Base-by-base conservation (phyloP, 306 rosid genomes). In the Fragaria nilgerrensis region DNA sequence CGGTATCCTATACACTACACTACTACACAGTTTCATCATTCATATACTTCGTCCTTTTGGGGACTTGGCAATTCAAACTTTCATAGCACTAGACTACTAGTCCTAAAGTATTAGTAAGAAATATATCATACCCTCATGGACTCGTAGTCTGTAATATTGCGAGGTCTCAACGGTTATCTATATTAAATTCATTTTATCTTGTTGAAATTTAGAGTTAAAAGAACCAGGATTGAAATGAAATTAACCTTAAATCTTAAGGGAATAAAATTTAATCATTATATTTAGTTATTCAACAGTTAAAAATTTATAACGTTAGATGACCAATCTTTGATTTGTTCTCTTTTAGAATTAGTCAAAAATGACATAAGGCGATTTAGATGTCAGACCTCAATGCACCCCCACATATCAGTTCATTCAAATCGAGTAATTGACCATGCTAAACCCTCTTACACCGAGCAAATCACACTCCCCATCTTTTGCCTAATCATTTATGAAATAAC, bases 391-490 rank as follows among this genome's bases (percentile, higher is more conserved):
- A 41, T 25, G 43, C 44, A 61, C 48, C 69, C 69, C 44, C 43
- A 61, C 78, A 5, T 17, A 61, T 74, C 62, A 20, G 41, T 58
- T n/a, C 68, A 58, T 39, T 9, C 16, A 58, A 56, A 15, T 56
- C 39, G 53, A 73, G 77, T 41, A 41, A 41, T 74, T 74, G 69
- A 74, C 69, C 77, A 43, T n/a, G 29, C 44, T 74, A 58, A 58
- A 23, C 53, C 53, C 53, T 55, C 0, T 15, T 58, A 22, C 47
- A 59, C 19, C 7, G 9, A 0, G 69, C 25, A 41, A 74, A 43
- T 59, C 5, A 74, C 44, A 72, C 67, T 25, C 5, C 27, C 37
- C 66, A 14, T 55, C 11, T 36, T 48, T 52, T 5, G 36, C 68
- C 47, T 58, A 74, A 74, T 72, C 75, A 49, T 74, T 74, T 17